These are phyloP conservation scores for Calonectria pauciramosa DNA, from an alignment of 2,329 filamentous ascomycete species.

Conservation along the genomic window DNA sequence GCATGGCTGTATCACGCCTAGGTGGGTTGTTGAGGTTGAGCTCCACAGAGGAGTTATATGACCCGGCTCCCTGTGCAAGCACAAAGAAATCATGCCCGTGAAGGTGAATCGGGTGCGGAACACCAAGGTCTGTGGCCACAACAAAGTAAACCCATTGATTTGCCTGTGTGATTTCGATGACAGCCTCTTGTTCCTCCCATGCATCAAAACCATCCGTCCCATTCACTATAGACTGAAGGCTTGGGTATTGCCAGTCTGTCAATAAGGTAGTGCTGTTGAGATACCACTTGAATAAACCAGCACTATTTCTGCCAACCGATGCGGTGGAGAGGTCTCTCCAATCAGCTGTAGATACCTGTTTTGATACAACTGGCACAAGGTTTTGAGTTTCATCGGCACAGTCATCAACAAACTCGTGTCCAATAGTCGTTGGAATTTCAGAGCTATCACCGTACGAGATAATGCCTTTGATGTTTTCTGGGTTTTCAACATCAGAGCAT, in stretches of 20 bases:
- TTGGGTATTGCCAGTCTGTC: conserved; percentile 49
- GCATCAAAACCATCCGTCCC: conserved; percentile 6
- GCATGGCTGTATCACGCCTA: neutral
- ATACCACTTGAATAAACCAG: conserved; percentile 60
- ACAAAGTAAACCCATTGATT: neutral
- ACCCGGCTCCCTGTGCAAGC: neutral
- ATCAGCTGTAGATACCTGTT: neutral
- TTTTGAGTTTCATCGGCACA: neutral
- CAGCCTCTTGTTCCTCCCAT: neutral
- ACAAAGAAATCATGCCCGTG: neutral
- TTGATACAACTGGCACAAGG: neutral
- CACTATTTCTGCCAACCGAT: conserved; percentile 39
- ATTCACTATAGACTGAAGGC: conserved; percentile 41
- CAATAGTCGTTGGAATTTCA: neutral
- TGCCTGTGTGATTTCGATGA: neutral
- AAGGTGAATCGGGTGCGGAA: neutral
- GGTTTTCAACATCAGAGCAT: neutral
- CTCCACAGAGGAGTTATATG: neutral
- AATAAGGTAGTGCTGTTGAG: conserved; percentile 53
- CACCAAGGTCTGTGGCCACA: neutral
- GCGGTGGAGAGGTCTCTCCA: neutral
- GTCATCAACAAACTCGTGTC: neutral
- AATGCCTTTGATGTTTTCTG: neutral
- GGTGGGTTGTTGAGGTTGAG: neutral
- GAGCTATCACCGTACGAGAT: neutral